Evolutionary conservation across 495 filamentous ascomycete species (phyloP), one percentile per base, ranked within the genome.

Genomic region (Tuber indicum): DNA sequence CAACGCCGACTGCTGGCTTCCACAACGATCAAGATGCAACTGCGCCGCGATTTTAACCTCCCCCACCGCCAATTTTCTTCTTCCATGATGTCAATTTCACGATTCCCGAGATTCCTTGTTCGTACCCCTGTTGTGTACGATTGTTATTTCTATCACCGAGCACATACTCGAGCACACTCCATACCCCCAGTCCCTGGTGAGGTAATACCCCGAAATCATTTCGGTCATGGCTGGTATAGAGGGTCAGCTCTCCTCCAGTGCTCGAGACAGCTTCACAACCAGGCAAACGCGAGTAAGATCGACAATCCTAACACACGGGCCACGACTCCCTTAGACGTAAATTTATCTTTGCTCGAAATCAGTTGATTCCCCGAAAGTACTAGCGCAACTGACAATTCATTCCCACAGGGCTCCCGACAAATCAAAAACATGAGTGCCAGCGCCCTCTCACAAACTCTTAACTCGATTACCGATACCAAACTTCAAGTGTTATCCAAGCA

Each of bases 391-490:
- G 32, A 62, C n/a, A 0, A 32, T 62, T 1, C 12, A 32, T 32
- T 32, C n/a, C n/a, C 10, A 62, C 58, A 62, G 58, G 12, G 12
- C 58, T 12, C 10, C 10, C n/a, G n/a, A 32, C 58, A 5, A 32
- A 62, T 32, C 10, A 1, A 62, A 62, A 32, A 32, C 10, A 62
- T 32, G 58, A 62, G n/a, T 32, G 58, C 58, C 58, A 62, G 26
- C 0, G 84, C 86, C 73, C 86, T 91, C 76, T 90, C 90, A 12
- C 86, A 90, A 81, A 90, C 90, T 23, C 86, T 92, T n/a, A 87
- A 89, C 76, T 88, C 89, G 16, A 91, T 92, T 84, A 92, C 90
- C 36, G 84, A 84, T 44, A 90, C 89, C 66, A 92, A 92, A 81
- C 87, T 92, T 72, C 85, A 84, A 32, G 89, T 91, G 75, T 86